Evolutionary conservation across 805 yeast genomes (phyloP), one percentile per base, ranked within the genome.

Genomic region (Candida tallmaniae): DNA sequence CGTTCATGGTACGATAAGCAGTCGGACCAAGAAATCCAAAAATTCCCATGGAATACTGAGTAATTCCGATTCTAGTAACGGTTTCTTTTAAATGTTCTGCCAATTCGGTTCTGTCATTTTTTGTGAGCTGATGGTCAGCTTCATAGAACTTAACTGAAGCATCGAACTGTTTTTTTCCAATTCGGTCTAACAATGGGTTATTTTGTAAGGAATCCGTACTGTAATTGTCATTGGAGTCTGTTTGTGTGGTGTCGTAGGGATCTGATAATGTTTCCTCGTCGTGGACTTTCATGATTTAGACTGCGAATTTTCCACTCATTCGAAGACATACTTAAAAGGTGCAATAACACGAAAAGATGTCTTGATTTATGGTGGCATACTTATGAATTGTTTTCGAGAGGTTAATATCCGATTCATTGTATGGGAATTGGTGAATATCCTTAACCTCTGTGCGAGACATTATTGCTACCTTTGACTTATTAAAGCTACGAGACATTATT

Each of bases 121-220:
- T 35, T n/a, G 47, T 49, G 31, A 66, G 50, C 20, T 47, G 38
- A 22, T 53, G 60, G 44, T 66, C 72, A 4, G 69, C 70, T 40
- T 65, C 65, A 41, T 63, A 65, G 40, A 66, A 66, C 14, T 50
- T 39, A 25, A 65, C 57, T 35, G 59, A 51, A n/a, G 65, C 63
- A 20, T 62, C 46, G 44, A 64, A 56, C 39, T 63, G 64, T n/a
- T 49, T 43, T 2, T 62, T 61, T 6, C 56, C 47, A 20, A 64
- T 50, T 34, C 45, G 50, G 18, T 52, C 44, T 21, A 46, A 36
- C 23, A 58, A 42, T 4, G 66, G 66, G 29, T 58, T 58, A 22
- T 45, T 37, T n/a, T 11, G 18, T 19, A 10, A 26, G 29, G 29
- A 6, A 26, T 18, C 16, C 12, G n/a, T n/a, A n/a, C n/a, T n/a